Base-by-base conservation (phyloP, 2,329 filamentous ascomycete genomes). In the Penicillium nordicum region DNA sequence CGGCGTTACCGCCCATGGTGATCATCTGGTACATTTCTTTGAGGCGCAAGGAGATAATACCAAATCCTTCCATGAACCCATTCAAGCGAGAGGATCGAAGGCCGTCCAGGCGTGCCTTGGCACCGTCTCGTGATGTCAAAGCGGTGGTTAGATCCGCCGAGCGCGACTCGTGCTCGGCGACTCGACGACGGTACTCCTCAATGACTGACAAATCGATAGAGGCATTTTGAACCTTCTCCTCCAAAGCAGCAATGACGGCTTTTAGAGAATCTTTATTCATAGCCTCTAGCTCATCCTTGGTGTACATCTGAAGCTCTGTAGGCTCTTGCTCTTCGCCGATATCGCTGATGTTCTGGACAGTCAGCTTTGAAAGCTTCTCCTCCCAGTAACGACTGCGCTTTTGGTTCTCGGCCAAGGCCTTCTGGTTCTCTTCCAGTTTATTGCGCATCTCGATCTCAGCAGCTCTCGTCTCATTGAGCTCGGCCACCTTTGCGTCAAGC, bases 11-110 rank as follows among this genome's bases (percentile, higher is more conserved):
- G 59, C 94, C 94, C 92, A 99, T 97, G 23, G 94, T 99, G 73
- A 99, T 99, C 92, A 99, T 97, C 73, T 99, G 94, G 78, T 99
- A 99, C 94, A 99, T 99, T 71, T 99, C 94, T 79, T 99, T 99
- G 44, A 99, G 82, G 0, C 93, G 89, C 25, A 97, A 81, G 1
- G 93, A 97, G 74, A 99, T 99, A 60, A 86, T 88, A 68, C 88
- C 88, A 79, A 99, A 97, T 38, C 95, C 94, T 71, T 95, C 91
- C 92, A 97, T 97, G 82, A 99, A 99, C 36, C 94, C 93, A 67
- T 97, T 93, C 8, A 97, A 81, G 30, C 94, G 90, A 48, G 96
- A 81, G 14, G 91, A 89, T 12, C 94, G 89, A 50, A 99, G 85
- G 63, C 97, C 92, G 68, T 97, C 93, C 66, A 92, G 92, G 9